These are phyloP conservation scores for Polyplosphaeria fusca DNA, from an alignment of 495 filamentous ascomycete species.

Conservation along the genomic window DNA sequence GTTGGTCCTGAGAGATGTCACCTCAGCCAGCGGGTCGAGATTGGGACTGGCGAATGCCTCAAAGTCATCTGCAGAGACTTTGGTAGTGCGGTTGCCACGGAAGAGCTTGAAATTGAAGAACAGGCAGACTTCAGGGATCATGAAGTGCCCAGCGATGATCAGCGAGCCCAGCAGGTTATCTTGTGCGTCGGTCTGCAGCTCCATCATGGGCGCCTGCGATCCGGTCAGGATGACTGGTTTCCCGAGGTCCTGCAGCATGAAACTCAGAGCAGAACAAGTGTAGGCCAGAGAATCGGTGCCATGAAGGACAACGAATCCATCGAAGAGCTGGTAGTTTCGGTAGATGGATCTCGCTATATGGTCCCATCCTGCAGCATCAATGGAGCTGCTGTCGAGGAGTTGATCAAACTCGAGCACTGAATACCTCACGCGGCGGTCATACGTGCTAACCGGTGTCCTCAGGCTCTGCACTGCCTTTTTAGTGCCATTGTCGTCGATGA, in stretches of 20 bases:
- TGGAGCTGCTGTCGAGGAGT: conserved; percentile 87
- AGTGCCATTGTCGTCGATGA: conserved; percentile 48
- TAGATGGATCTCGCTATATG: conserved; percentile 69
- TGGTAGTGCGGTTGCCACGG: conserved; percentile 85
- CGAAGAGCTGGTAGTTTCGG: conserved; percentile 84
- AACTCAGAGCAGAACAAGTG: conserved; percentile 86
- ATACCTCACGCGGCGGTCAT: conserved; percentile 80
- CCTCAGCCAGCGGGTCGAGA: conserved; percentile 70
- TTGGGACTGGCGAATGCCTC: conserved; percentile 87
- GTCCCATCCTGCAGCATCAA: conserved; percentile 86
- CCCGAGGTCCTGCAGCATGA: conserved; percentile 89
- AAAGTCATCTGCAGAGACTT: conserved; percentile 83
- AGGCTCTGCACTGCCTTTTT: conserved; percentile 55
- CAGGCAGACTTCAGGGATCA: conserved; percentile 92
- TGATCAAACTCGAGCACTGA: conserved; percentile 81
- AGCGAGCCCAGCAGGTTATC: conserved; percentile 91
- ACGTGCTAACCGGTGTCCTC: conserved; percentile 76
- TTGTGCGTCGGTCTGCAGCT: conserved; percentile 91
- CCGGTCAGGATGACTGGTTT: conserved; percentile 92
- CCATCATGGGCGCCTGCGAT: conserved; percentile 87
- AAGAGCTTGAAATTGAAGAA: conserved; percentile 95
- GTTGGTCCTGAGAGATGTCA: conserved; percentile 74
- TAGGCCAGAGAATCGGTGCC: conserved; percentile 93
- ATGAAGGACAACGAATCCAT: conserved; percentile 94
- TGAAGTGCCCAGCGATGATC: conserved; percentile 93